Base-by-base conservation (phyloP, 768 basidiomycete species). In the Tephrocybe sp. region DNA sequence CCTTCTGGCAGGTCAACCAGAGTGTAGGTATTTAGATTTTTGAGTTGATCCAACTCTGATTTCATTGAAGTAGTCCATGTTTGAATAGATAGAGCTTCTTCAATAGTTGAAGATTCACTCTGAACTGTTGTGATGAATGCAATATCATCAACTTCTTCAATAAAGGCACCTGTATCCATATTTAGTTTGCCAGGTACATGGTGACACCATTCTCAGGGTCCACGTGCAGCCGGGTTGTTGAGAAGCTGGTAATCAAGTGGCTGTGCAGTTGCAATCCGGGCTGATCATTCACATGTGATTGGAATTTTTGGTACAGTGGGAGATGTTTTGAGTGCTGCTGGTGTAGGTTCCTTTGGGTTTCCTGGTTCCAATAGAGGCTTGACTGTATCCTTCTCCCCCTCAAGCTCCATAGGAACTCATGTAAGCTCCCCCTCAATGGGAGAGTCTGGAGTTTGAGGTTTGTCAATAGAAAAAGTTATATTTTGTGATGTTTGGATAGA, bases 11-110 rank as follows among this genome's bases (percentile, higher is more conserved):
- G 38, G 3, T 71, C 55, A 0, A 53, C 58, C 0, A 67, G 4
- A 25, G 58, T 51, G 59, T 66, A 74, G 1, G 68, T 69, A 1
- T 61, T 62, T 39, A 68, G 64, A n/a, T 54, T 53, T 20, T 62
- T 39, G 1, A 69, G 50, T 12, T 58, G 58, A 60, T 66, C 45
- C 3, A 62, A 44, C 41, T 70, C 62, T 14, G 58, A 45, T 10
- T 65, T 51, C 60, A 68, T 63, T 8, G 61, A 62, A 5, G 53
- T 28, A 41, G 58, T 54, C 66, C 62, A 66, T 18, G 64, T 30
- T 0, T 48, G 14, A 21, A 17, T 43, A 18, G 36, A 23, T 20
- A 53, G 17, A 38, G 54, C 54, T 34, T 59, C 54, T 0, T 50
- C n/a, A 3, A 56, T 8, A 3, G 24, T 50, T 12, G 45, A 20